Percentiles rank a stretch among this genome's conserved stretches.
Conservation (phyloP, 2,329 filamentous ascomycete species). For the Lachnellula arida region DNA sequence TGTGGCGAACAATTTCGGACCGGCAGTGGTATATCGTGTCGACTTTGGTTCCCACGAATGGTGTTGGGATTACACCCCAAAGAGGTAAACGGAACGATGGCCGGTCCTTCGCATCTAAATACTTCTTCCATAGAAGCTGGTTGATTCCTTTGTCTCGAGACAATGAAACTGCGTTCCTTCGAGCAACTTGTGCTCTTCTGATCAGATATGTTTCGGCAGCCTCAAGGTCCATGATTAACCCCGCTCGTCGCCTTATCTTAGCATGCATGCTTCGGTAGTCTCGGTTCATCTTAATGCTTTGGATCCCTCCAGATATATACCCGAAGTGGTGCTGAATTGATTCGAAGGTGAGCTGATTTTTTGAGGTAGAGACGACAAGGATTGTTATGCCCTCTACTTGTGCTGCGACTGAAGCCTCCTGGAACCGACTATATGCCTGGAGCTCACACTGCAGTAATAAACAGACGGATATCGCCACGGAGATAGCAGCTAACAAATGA, state of each 20-base stretch:
- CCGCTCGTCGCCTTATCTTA: slow-evolving; percentile 71
- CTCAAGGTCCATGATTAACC: slow-evolving; percentile 69
- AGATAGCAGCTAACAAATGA: slow-evolving; percentile 71
- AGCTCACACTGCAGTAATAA: slow-evolving; percentile 57
- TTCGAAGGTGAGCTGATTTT: slow-evolving; percentile 78
- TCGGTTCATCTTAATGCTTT: slow-evolving; percentile 89
- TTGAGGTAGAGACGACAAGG: slow-evolving; percentile 78
- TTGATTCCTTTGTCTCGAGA: background rate
- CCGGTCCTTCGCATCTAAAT: slow-evolving; percentile 67
- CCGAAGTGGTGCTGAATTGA: slow-evolving; percentile 79
- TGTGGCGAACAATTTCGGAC: slow-evolving; percentile 75
- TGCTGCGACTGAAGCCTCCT: slow-evolving; percentile 28
- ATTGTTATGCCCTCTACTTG: slow-evolving; percentile 40
- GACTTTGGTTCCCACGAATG: slow-evolving; percentile 76
- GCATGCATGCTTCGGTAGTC: slow-evolving; percentile 75
- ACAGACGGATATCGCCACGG: slow-evolving; percentile 74
- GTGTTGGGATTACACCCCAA: slow-evolving; percentile 71
- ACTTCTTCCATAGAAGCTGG: slow-evolving; percentile 1
- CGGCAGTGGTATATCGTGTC: slow-evolving; percentile 89
- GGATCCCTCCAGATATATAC: slow-evolving; percentile 85
- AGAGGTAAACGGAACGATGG: slow-evolving; percentile 73
- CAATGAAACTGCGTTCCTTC: slow-evolving; percentile 48
- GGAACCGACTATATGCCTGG: slow-evolving; percentile 77
- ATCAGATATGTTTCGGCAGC: slow-evolving; percentile 77
- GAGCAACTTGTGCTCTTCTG: slow-evolving; percentile 69